These are phyloP conservation scores for Xylaria sp. DNA, from an alignment of 2,329 filamentous ascomycete genomes.

Conservation along the genomic window DNA sequence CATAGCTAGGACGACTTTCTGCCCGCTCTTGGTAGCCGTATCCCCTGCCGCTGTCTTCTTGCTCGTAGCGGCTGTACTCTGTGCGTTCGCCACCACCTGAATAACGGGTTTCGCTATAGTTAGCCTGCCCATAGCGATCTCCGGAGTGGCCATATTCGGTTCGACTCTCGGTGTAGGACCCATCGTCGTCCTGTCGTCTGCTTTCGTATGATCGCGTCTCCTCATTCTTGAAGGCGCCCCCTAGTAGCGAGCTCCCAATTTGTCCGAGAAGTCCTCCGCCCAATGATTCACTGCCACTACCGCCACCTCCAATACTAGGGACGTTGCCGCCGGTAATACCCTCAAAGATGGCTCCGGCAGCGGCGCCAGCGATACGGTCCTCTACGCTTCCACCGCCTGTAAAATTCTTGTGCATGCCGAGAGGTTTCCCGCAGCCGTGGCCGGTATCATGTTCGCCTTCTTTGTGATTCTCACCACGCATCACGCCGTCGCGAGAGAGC, in stretches of 20 bases:
- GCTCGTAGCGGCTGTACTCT: constrained; percentile 67
- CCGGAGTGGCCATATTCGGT: constrained; percentile 65
- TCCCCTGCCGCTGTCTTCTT: constrained; percentile 53
- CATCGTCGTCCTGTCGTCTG: constrained; percentile 61
- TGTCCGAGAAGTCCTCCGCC: constrained; percentile 74
- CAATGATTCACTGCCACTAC: constrained; percentile 61
- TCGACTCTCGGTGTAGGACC: constrained; percentile 65
- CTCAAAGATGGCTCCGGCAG: constrained; percentile 61
- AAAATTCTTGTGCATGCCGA: constrained; percentile 76
- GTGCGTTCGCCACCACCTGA: constrained; percentile 61
- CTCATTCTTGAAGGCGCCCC: constrained; percentile 61
- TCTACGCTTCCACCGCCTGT: constrained; percentile 52
- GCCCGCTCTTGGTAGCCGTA: constrained; percentile 54
- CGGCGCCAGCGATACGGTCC: constrained; percentile 61
- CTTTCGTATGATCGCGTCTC: constrained; percentile 60
- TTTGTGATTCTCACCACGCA: constrained; percentile 82
- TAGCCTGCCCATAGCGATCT: constrained; percentile 64
- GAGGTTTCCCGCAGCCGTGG: constrained; percentile 79
- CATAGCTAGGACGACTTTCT: constrained; percentile 19
- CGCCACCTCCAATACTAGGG: constrained; percentile 19
- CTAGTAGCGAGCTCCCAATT: constrained; percentile 69
- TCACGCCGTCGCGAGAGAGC: constrained; percentile 78
- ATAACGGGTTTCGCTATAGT: constrained; percentile 64
- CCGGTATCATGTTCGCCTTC: constrained; percentile 82
- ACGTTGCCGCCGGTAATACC: constrained; percentile 58